Conservation (phyloP, 2,329 filamentous ascomycete species). For the Ceratocystis lukuohia region DNA sequence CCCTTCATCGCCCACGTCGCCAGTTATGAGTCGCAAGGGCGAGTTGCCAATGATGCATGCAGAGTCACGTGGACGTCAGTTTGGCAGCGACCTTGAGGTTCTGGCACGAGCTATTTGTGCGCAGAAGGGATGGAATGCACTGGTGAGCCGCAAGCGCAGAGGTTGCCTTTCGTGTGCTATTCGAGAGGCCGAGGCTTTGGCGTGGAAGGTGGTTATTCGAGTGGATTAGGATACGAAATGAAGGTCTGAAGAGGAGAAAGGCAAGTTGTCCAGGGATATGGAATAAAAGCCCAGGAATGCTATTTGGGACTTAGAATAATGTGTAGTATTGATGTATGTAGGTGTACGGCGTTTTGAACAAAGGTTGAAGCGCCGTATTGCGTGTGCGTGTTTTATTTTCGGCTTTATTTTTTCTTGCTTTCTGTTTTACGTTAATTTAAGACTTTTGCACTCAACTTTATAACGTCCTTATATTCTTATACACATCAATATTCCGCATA, state of each 20-base stretch:
- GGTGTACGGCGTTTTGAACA: constrained; percentile 1
- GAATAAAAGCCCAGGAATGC: not conserved
- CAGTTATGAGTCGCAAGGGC: constrained; percentile 19
- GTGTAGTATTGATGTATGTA: not conserved
- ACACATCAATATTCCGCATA: no score
- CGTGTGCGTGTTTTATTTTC: not conserved
- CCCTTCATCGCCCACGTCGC: constrained; percentile 24
- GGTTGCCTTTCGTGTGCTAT: constrained; percentile 64
- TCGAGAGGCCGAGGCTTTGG: constrained; percentile 57
- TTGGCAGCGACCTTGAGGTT: constrained; percentile 54
- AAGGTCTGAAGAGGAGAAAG: not conserved
- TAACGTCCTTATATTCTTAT: no score
- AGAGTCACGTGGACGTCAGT: constrained; percentile 43
- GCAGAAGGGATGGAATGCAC: constrained; percentile 58
- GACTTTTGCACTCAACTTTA: not conserved
- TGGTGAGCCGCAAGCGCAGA: constrained; percentile 52
- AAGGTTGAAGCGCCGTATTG: not conserved
- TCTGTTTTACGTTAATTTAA: not conserved
- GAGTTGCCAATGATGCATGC: constrained; percentile 39
- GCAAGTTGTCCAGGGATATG: not conserved
- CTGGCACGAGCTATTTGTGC: constrained; percentile 60
- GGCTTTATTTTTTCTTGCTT: not conserved
- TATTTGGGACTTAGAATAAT: not conserved
- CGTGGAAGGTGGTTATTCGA: constrained; percentile 53
- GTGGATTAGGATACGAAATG: constrained; percentile 29